A percentile compares a stretch with the other conserved stretches of the same genome.
These are phyloP conservation scores for Trichaptum fuscoviolaceum DNA, from an alignment of 768 basidiomycete species.

Conservation along the genomic window DNA sequence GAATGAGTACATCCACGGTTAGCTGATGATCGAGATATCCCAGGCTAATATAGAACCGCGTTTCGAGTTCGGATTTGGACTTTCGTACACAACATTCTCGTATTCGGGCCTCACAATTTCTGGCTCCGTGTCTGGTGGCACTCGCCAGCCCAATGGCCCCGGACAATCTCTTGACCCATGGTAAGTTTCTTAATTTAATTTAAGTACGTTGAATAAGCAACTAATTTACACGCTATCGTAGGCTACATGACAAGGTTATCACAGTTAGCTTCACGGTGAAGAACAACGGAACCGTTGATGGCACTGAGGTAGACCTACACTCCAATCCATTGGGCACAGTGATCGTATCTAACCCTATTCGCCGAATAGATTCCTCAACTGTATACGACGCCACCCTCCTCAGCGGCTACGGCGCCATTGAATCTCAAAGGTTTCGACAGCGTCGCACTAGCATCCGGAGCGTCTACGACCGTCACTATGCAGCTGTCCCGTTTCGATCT, in stretches of 20 bases:
- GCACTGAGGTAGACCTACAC: constrained; percentile 39
- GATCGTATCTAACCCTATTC: not conserved
- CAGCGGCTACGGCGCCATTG: constrained; percentile 42
- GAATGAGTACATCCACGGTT: not conserved
- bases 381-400: constrained; percentile 45
- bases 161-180: constrained; percentile 50
- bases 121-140: constrained; percentile 37
- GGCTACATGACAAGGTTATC: constrained; percentile 48
- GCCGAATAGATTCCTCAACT: constrained; percentile 57
- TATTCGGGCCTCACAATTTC: constrained; percentile 41
- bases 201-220: not conserved
- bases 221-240: constrained; percentile 16
- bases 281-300: constrained; percentile 50
- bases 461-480: constrained; percentile 23
- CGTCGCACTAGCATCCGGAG: constrained; percentile 26
- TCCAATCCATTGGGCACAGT: not conserved
- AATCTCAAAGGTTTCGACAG: constrained; percentile 55
- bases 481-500: constrained; percentile 28
- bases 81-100: constrained; percentile 54
- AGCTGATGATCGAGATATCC: not conserved
- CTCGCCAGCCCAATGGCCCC: constrained; percentile 34
- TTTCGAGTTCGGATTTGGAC: constrained; percentile 46
- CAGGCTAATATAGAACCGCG: constrained; percentile 37
- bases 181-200: constrained; percentile 22
- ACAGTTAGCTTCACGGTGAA: constrained; percentile 46